phyloP scores from a whole-genome alignment of 495 filamentous ascomycete genomes.

The Lindgomyces ingoldianus region DNA sequence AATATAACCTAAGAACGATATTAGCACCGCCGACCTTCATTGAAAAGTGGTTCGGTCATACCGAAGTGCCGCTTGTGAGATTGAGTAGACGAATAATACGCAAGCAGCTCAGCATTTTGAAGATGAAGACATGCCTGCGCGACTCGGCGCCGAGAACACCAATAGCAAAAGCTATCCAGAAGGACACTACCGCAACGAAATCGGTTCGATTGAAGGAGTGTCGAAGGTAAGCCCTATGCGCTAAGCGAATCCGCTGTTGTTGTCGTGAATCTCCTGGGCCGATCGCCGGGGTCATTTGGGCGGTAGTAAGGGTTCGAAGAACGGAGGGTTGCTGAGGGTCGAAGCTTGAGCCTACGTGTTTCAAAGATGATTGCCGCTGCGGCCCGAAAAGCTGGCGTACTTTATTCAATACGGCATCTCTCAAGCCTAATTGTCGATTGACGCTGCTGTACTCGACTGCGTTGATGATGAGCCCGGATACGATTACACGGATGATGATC shows the following conservation, averaged over 20 bases:
- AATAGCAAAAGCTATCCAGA: conserved; percentile 85
- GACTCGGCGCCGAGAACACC: conserved; percentile 66
- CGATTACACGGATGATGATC: conserved; percentile 75
- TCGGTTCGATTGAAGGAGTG: conserved; percentile 95
- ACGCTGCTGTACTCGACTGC: conserved; percentile 80
- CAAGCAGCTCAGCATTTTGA: conserved; percentile 93
- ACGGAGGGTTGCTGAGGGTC: conserved; percentile 66
- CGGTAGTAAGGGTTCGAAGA: conserved; percentile 78
- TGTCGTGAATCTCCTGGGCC: conserved; percentile 68
- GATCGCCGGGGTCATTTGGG: conserved; percentile 57
- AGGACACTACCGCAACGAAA: conserved; percentile 93
- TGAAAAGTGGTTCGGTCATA: conserved; percentile 35
- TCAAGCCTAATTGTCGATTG: conserved; percentile 68
- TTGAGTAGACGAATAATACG: conserved; percentile 85
- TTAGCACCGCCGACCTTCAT: neutral
- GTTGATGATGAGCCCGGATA: conserved; percentile 91
- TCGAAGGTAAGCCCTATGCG: conserved; percentile 86
- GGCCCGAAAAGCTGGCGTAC: conserved; percentile 74
- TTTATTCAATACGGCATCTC: conserved; percentile 71
- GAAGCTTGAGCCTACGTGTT: conserved; percentile 42
- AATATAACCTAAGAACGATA: conserved; percentile 69
- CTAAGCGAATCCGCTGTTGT: conserved; percentile 79
- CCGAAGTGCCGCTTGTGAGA: conserved; percentile 87
- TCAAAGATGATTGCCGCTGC: conserved; percentile 67
- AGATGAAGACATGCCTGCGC: conserved; percentile 75